Base-by-base conservation (phyloP, 352 stramenopile genomes). In the Phytophthora sansomeana region DNA sequence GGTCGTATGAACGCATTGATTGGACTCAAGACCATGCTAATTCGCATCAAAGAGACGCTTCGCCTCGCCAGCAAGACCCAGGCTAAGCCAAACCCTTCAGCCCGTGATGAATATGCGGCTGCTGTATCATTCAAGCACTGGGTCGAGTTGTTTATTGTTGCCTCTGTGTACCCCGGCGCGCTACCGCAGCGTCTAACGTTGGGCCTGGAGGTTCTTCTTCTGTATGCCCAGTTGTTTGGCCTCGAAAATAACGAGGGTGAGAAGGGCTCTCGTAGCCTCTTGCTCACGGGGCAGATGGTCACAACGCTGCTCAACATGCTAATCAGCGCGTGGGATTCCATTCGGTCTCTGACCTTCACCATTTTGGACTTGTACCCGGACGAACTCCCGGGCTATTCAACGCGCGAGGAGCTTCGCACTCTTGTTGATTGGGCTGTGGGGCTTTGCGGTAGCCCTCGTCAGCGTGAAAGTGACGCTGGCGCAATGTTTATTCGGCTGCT, bases 381-480 rank as follows among this genome's bases (percentile, higher is more conserved):
- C 17, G 68, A 85, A 5, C 58, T 95, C 0, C 86, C 84, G 0
- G 84, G 86, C 6, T 95, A 87, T 41, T 80, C 77, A 2, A 83
- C 75, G 0, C 53, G 52, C 0, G 58, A 66, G 32, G 63, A 81
- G 47, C 69, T 93, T 26, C 51, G 69, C 36, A 68, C 58, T 29
- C 72, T 95, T 1, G 64, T 90, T 54, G 63, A 89, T n/a, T 95
- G 87, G 87, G 74, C 85, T 1, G 53, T 95, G 42, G 80, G 76
- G 46, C 74, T 95, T 14, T 91, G 83, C 33, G 73, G 80, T 26
- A 93, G 87, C 43, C 82, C 87, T 33, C 81, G 85, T 13, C 87
- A 95, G 58, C 82, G 88, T 49, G 90, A 96, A 63, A 96, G 84
- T 38, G 88, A 96, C 46, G 84, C 87, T 21, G 89, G 89, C n/a